Conservation (phyloP, 352 stramenopile genomes). For the Phytophthora niederhauseri region DNA sequence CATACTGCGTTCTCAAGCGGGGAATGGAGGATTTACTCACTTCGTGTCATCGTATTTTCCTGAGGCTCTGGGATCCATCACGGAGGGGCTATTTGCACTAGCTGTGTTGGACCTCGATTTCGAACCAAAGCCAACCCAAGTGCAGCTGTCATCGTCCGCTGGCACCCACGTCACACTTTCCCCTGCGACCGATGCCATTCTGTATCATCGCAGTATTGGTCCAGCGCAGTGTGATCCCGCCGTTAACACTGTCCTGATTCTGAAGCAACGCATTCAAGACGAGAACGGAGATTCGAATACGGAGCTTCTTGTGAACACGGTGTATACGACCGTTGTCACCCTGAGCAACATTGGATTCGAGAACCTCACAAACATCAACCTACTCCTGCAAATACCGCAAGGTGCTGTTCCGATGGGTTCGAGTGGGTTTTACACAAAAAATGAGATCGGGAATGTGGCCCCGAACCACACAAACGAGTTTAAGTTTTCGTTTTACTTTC, state of each 20-base stretch:
- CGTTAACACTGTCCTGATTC: slow-evolving; percentile 48
- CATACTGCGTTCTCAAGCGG: slow-evolving; percentile 17
- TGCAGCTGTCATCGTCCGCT: slow-evolving; percentile 22
- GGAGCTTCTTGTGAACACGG: slow-evolving; percentile 58
- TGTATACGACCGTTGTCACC: slow-evolving; percentile 58
- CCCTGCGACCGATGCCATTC: slow-evolving; percentile 33
- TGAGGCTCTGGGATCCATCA: slow-evolving; percentile 46
- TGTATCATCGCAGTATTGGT: slow-evolving; percentile 63
- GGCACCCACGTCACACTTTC: slow-evolving; percentile 25
- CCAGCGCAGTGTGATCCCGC: slow-evolving; percentile 21
- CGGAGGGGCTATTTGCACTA: slow-evolving; percentile 60
- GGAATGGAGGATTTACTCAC: not conserved
- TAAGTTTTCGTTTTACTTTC: slow-evolving; percentile 68
- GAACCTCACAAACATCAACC: slow-evolving; percentile 38
- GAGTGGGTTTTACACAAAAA: slow-evolving; percentile 57
- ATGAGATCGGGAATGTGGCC: slow-evolving; percentile 37
- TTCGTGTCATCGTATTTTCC: slow-evolving; percentile 73
- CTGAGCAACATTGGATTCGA: slow-evolving; percentile 60
- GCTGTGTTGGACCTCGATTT: slow-evolving; percentile 55
- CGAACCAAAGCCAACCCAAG: slow-evolving; percentile 18
- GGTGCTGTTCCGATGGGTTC: slow-evolving; percentile 51
- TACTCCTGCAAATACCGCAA: slow-evolving; percentile 73
- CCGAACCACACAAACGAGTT: slow-evolving; percentile 51
- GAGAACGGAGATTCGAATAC: slow-evolving; percentile 21
- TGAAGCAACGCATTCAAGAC: slow-evolving; percentile 56